A percentile compares a stretch with the other conserved stretches of the same genome.
Evolutionary conservation across 2,329 filamentous ascomycete genomes (phyloP).

Genomic region (Alternaria infectoria): DNA sequence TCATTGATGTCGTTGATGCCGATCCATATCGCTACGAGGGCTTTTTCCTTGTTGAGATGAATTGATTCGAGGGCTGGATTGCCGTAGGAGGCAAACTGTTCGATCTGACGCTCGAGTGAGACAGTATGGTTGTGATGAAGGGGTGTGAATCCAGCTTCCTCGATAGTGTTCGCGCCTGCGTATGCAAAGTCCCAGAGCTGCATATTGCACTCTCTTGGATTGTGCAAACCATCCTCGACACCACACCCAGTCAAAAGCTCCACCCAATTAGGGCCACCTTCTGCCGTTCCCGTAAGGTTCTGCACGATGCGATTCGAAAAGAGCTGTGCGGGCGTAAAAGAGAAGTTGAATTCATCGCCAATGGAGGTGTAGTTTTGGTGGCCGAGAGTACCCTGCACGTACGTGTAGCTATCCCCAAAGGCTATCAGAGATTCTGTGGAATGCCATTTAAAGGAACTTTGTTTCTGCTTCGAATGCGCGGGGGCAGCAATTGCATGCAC

Average conservation of each 20-base stretch:
- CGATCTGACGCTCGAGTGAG: slow-evolving; percentile 58
- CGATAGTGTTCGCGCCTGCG: slow-evolving; percentile 59
- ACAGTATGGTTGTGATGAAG: slow-evolving; percentile 61
- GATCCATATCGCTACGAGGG: slow-evolving; percentile 61
- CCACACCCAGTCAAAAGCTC: slow-evolving; percentile 61
- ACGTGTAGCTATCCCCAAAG: slow-evolving; percentile 62
- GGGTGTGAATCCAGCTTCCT: slow-evolving; percentile 47
- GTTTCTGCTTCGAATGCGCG: neutral
- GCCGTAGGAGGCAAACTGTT: slow-evolving; percentile 56
- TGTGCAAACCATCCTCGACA: slow-evolving; percentile 51
- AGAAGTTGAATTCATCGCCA: slow-evolving; percentile 57
- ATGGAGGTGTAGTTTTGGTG: slow-evolving; percentile 62
- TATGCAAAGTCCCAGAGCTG: slow-evolving; percentile 66
- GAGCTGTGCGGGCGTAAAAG: slow-evolving; percentile 54
- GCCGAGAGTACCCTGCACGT: slow-evolving; percentile 60
- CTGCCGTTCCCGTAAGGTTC: slow-evolving; percentile 55
- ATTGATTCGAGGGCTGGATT: slow-evolving; percentile 48
- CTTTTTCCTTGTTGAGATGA: slow-evolving; percentile 42
- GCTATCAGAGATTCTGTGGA: slow-evolving; percentile 44
- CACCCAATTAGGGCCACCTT: slow-evolving; percentile 63
- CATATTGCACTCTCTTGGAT: slow-evolving; percentile 52
- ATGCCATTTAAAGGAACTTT: slow-evolving; percentile 22
- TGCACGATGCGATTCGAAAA: slow-evolving; percentile 59
- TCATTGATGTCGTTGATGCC: slow-evolving; percentile 65
- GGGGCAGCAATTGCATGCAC: slow-evolving; percentile 6